Base-by-base conservation (phyloP, 2,329 filamentous ascomycete genomes). In the Fusarium pseudograminearum region DNA sequence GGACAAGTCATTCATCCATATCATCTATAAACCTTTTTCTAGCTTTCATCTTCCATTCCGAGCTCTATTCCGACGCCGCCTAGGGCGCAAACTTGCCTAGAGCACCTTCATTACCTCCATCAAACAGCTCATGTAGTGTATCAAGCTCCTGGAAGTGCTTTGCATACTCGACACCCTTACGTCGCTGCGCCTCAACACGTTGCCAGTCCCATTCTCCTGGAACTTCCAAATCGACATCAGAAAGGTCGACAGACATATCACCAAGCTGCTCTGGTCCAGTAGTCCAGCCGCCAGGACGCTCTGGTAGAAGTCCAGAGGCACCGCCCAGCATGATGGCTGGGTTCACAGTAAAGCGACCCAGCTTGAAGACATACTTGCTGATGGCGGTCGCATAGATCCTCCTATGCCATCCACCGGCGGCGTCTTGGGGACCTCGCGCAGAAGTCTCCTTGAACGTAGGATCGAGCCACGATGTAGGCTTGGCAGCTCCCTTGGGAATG, bases 361-460 rank as follows among this genome's bases (percentile, higher is more conserved):
- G 85, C 83, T 95, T 95, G 78, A 93, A 90, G 41, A 95, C 92
- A 78, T 95, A 95, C 82, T 94, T 94, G 81, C 87, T 90, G 44
- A 95, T 79, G 1, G 89, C 90, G 0, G 90, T 90, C 2, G 92
- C 93, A 71, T 91, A 86, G 40, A 95, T 85, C 64, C 87, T 88
- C 79, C 86, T 89, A 77, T 89, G 84, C 78, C 87, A 87, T 31
- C 84, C 83, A 3, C 77, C 78, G 28, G 80, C 69, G 5, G 73
- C 71, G 47, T 81, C 78, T 42, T 77, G 72, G 34, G 74, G 65
- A 31, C 82, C 81, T n/a, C 80, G 80, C 45, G 78, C 79, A 59
- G 78, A 78, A 22, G 79, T 79, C 31, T 80, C 81, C 16, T 82
- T 78, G 67, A 82, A 85, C 56, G 79, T 78, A 38, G 77, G 78